A percentile compares a stretch with the other conserved stretches of the same genome.
phyloP scores from a whole-genome alignment of 148 eudicot species.

The Bassia scoparia region DNA sequence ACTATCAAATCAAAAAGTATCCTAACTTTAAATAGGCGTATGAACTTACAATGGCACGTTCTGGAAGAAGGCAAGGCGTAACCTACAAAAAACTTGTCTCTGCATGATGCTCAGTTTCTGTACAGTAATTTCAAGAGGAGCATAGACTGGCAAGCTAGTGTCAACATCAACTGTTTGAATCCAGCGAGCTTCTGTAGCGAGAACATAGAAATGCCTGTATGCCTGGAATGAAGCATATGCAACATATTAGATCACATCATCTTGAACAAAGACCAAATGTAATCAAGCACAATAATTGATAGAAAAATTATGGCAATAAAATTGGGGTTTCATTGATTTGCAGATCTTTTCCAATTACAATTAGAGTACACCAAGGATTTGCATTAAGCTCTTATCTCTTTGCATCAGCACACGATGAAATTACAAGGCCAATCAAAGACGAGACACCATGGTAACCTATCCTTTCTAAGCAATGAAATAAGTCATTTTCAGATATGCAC shows the following conservation, averaged over 20 bases:
- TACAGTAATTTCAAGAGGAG: slow-evolving; percentile 84
- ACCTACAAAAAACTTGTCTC: slow-evolving; percentile 93
- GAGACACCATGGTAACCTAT: too few species aligned
- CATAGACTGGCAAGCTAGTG: slow-evolving; percentile 89
- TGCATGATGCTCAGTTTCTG: slow-evolving; percentile 75
- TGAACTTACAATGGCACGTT: slow-evolving; percentile 81
- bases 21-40: not conserved
- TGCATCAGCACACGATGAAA: not conserved
- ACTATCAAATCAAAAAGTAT: not conserved
- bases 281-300: not conserved
- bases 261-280: not conserved
- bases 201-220: slow-evolving; percentile 92
- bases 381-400: not conserved
- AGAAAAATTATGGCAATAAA: not conserved
- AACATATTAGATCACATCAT: slow-evolving; percentile 6
- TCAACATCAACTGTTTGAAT: slow-evolving; percentile 95
- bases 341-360: not conserved
- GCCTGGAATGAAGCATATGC: slow-evolving; percentile 46
- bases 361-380: not conserved
- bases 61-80: slow-evolving; percentile 95
- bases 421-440: too few species aligned
- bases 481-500: too few species aligned
- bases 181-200: slow-evolving; percentile 97
- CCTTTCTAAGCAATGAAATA: too few species aligned
- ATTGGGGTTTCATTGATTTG: not conserved